These are phyloP conservation scores for Candida berthetii DNA, from an alignment of 805 yeast genomes.

Conservation along the genomic window DNA sequence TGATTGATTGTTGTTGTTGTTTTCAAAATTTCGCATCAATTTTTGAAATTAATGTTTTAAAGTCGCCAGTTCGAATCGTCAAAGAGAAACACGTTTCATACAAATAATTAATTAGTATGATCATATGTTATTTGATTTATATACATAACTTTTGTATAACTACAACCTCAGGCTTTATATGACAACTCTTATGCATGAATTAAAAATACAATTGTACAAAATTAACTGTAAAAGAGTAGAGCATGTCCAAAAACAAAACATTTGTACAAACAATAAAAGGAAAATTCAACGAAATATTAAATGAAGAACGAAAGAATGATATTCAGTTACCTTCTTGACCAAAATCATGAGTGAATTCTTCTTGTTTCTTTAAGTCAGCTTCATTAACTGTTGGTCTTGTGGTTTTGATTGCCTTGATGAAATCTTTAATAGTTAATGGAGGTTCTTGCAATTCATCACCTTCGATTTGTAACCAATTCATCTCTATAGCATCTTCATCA, in stretches of 20 bases:
- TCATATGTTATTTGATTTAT: too few species aligned
- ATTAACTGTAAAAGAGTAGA: neutral
- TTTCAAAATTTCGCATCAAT: too few species aligned
- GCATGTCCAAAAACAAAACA: neutral
- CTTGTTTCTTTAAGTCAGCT: constrained; percentile 74
- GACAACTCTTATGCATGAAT: neutral
- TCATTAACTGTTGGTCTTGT: constrained; percentile 94
- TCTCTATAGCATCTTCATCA: constrained; percentile 76
- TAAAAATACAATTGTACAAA: neutral
- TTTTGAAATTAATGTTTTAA: too few species aligned
- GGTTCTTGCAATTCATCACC: constrained; percentile 91
- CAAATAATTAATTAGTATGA: too few species aligned
- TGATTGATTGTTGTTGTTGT: too few species aligned
- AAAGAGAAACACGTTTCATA: too few species aligned
- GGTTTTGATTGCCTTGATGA: constrained; percentile 83
- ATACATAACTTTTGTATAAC: too few species aligned
- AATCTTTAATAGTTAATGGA: constrained; percentile 82
- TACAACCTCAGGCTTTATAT: too few species aligned
- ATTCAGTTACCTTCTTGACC: constrained; percentile 91
- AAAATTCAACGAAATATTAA: neutral
- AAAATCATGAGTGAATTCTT: constrained; percentile 86
- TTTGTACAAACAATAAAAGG: neutral
- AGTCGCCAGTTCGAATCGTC: too few species aligned
- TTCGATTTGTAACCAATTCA: constrained; percentile 89
- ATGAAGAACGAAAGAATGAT: neutral